A percentile compares a stretch with the other conserved stretches of the same genome.
These are phyloP conservation scores for Syzygium grande DNA, from an alignment of 345 rosid species.

Conservation along the genomic window DNA sequence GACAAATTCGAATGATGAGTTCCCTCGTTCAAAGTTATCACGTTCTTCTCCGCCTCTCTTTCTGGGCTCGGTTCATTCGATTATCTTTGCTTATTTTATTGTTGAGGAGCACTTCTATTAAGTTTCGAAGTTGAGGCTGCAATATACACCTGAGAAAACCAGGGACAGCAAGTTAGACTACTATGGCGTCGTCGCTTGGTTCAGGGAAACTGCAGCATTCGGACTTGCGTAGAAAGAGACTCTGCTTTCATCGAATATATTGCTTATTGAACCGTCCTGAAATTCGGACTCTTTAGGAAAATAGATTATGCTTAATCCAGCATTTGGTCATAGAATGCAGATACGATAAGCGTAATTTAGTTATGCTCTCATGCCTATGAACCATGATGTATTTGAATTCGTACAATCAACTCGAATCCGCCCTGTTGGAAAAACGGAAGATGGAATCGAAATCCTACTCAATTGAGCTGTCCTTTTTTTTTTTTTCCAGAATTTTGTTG, in stretches of 20 bases:
- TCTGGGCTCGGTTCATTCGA: background rate
- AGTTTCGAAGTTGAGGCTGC: background rate
- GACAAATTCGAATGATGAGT: background rate
- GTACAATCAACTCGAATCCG: background rate
- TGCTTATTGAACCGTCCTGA: background rate
- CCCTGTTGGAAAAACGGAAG: background rate
- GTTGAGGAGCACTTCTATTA: no score
- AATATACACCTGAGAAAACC: background rate
- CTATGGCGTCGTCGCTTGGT: background rate
- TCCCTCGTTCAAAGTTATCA: background rate
- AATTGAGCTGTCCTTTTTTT: background rate
- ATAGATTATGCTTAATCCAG: background rate
- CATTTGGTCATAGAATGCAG: background rate
- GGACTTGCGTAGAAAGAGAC: background rate
- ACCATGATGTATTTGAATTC: background rate
- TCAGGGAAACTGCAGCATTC: background rate
- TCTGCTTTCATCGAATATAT: background rate
- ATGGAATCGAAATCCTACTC: background rate
- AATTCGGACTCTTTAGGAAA: background rate
- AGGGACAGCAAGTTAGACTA: background rate
- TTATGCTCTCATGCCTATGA: background rate
- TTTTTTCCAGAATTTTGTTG: background rate
- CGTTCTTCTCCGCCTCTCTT: background rate
- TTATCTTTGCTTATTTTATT: background rate
- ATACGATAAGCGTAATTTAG: background rate